Evolutionary conservation across 805 yeast genomes (phyloP).

Genomic region (Ogataea angusta): DNA sequence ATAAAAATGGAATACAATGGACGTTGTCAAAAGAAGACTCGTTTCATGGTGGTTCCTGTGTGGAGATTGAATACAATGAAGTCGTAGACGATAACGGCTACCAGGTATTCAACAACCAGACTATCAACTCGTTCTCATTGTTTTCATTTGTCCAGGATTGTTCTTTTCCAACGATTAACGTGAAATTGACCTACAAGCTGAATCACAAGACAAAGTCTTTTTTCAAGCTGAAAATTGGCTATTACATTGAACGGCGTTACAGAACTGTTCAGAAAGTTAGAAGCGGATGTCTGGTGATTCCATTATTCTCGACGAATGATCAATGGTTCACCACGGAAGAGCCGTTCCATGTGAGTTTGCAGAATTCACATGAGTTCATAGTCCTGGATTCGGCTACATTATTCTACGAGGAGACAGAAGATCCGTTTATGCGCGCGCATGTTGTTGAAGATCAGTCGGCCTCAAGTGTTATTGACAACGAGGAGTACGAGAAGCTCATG

Average conservation of each 20-base stretch:
- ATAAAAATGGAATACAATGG: constrained; percentile 22
- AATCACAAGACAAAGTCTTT: constrained; percentile 21
- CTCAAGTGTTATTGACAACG: constrained; percentile 27
- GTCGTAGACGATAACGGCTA: constrained; percentile 21
- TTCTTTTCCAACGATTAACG: constrained; percentile 26
- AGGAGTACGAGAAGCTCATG: constrained; percentile 27
- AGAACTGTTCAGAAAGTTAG: constrained; percentile 28
- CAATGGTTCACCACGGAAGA: constrained; percentile 28
- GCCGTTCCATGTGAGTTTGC: constrained; percentile 19
- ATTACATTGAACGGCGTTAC: constrained; percentile 34
- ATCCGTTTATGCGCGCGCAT: constrained; percentile 15
- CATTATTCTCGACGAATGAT: constrained; percentile 25
- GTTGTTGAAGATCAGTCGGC: constrained; percentile 22
- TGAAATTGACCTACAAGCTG: constrained; percentile 23
- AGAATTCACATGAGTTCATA: constrained; percentile 19
- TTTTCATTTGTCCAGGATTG: constrained; percentile 32
- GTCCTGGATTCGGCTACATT: constrained; percentile 21
- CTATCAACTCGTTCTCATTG: constrained; percentile 17
- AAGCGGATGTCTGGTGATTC: constrained; percentile 32
- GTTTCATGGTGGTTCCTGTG: constrained; percentile 36
- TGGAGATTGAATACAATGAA: constrained; percentile 28
- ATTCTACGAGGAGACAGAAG: constrained; percentile 18
- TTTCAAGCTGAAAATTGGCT: constrained; percentile 33
- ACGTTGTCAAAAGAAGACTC: constrained; percentile 27
- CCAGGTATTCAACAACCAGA: constrained; percentile 21